Percentiles rank a stretch among this genome's conserved stretches.
These are phyloP conservation scores for Xenoacremonium recifei DNA, from an alignment of 2,329 filamentous ascomycete genomes.

Conservation along the genomic window DNA sequence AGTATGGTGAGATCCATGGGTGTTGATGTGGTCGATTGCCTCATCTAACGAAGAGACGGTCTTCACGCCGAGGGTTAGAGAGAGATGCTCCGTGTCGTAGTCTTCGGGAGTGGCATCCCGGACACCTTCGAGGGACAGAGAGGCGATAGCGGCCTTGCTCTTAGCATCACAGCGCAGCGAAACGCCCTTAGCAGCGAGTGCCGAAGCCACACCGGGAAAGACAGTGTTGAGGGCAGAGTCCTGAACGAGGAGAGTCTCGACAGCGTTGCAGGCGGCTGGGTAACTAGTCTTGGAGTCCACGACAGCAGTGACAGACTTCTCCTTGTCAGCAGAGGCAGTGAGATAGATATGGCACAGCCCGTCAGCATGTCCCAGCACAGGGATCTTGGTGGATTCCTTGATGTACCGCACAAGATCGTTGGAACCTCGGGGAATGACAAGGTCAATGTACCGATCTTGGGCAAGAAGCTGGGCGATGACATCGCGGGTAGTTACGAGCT, in stretches of 20 bases:
- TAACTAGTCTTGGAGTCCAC: conserved; percentile 94
- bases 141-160: conserved; percentile 63
- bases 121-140: conserved; percentile 47
- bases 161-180: conserved; percentile 74
- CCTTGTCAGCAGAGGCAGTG: conserved; percentile 70
- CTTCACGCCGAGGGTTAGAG: conserved; percentile 81
- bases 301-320: conserved; percentile 72
- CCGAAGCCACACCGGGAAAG: conserved; percentile 70
- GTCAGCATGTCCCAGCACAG: conserved; percentile 93
- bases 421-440: conserved; percentile 88
- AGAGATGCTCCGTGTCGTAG: conserved; percentile 86
- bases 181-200: conserved; percentile 75
- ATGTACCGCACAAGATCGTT: conserved; percentile 90
- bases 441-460: conserved; percentile 84
- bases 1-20: conserved; percentile 89
- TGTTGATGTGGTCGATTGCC: conserved; percentile 87
- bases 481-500: conserved; percentile 91
- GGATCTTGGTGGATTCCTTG: conserved; percentile 88
- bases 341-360: conserved; percentile 88
- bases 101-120: conserved; percentile 68
- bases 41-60: conserved; percentile 66
- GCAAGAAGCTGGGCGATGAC: conserved; percentile 84
- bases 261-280: conserved; percentile 89
- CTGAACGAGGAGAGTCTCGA: conserved; percentile 90
- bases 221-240: conserved; percentile 63